These are phyloP conservation scores for Chlorella sp. DNA, from an alignment of 139 green algal species.

Conservation along the genomic window DNA sequence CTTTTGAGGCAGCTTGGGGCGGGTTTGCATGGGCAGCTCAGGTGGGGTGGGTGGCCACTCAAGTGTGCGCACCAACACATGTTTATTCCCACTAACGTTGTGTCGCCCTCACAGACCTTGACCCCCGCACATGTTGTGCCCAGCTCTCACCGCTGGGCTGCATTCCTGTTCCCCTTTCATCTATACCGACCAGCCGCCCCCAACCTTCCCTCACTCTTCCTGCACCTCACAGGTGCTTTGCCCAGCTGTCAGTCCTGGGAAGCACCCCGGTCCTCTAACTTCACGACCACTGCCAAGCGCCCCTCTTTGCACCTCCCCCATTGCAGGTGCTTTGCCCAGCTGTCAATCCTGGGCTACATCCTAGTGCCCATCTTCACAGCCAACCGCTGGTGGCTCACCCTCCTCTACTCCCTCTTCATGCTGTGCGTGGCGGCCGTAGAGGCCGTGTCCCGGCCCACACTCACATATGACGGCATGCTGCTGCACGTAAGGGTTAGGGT, in stretches of 20 bases:
- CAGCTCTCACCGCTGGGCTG: not conserved
- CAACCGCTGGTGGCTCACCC: constrained; percentile 62
- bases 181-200: not conserved
- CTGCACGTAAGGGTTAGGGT: not conserved
- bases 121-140: too few relatives aligned
- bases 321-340: constrained; percentile 65
- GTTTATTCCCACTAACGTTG: too few relatives aligned
- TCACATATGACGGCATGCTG: constrained; percentile 51
- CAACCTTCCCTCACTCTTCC: not conserved
- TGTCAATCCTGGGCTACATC: constrained; percentile 79
- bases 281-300: too few relatives aligned
- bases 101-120: too few relatives aligned
- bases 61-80: too few relatives aligned
- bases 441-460: constrained; percentile 60
- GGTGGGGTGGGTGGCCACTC: too few relatives aligned
- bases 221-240: constrained; percentile 39
- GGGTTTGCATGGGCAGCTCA: too few relatives aligned
- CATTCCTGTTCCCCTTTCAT: not conserved
- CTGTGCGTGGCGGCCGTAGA: constrained; percentile 72
- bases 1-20: too few relatives aligned
- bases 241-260: constrained; percentile 77
- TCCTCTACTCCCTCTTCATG: constrained; percentile 77
- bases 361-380: constrained; percentile 79
- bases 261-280: too few relatives aligned
- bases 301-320: too few relatives aligned